Conservation (phyloP, 176 grass and related monocot species). For the Neostapfia colusana region DNA sequence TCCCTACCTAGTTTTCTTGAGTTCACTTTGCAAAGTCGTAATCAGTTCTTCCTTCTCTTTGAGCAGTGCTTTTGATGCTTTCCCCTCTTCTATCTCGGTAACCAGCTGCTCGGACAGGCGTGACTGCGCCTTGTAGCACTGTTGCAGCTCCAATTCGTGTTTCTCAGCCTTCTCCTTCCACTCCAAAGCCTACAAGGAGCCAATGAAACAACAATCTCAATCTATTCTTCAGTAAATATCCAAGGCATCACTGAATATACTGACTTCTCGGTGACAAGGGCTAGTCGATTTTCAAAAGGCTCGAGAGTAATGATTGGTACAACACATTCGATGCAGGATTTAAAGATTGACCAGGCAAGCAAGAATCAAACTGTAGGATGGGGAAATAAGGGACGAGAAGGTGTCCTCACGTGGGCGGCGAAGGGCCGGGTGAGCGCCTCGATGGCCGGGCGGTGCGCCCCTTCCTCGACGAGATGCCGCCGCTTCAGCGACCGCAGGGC, state of each 20-base stretch:
- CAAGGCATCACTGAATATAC: background rate
- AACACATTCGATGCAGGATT: constrained; percentile 9
- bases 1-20: constrained; percentile 67
- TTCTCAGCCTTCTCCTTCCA: constrained; percentile 97
- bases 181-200: constrained; percentile 57
- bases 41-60: constrained; percentile 74
- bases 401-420: constrained; percentile 59
- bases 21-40: constrained; percentile 56
- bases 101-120: constrained; percentile 75
- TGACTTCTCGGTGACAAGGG: background rate
- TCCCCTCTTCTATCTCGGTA: constrained; percentile 65
- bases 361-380: background rate
- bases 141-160: constrained; percentile 77
- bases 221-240: background rate
- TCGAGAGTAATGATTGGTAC: background rate
- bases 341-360: background rate
- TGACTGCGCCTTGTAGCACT: constrained; percentile 86
- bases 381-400: constrained; percentile 19
- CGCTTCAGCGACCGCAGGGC: constrained; percentile 51
- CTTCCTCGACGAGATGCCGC: constrained; percentile 73
- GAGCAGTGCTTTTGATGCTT: constrained; percentile 56
- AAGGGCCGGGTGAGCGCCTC: constrained; percentile 70
- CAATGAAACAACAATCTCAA: constrained; percentile 4
- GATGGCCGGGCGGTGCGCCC: constrained; percentile 72
- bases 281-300: background rate